Evolutionary conservation across 1,284 basidiomycete genomes (phyloP).

Genomic region (Sphaerobolus stellatus): DNA sequence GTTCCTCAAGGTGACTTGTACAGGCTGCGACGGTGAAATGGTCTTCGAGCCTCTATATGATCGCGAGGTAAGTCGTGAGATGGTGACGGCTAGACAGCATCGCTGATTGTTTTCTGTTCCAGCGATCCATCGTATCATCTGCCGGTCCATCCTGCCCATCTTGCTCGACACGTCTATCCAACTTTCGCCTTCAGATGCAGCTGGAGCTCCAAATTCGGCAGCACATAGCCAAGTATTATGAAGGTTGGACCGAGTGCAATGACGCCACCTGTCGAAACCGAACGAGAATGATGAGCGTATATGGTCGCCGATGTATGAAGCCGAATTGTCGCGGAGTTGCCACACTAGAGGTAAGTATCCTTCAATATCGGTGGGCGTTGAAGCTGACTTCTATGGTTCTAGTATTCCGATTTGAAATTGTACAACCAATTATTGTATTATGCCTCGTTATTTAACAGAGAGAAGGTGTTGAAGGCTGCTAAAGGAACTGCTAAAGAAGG

Average conservation of each 20-base stretch:
- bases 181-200: constrained; percentile 75
- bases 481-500: constrained; percentile 49
- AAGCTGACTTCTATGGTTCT: constrained; percentile 1
- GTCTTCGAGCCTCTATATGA: constrained; percentile 68
- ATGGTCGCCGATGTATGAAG: constrained; percentile 78
- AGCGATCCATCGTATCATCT: constrained; percentile 50
- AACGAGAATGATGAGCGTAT: constrained; percentile 91
- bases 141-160: constrained; percentile 57
- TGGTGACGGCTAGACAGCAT: background rate
- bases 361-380: background rate
- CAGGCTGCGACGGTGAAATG: constrained; percentile 62
- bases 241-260: constrained; percentile 86
- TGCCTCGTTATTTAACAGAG: constrained; percentile 70
- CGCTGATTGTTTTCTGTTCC: constrained; percentile 1
- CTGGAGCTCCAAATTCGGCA: constrained; percentile 83
- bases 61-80: constrained; percentile 49
- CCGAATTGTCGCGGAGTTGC: constrained; percentile 68
- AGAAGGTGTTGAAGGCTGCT: constrained; percentile 58
- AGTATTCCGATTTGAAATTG: constrained; percentile 83
- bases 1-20: constrained; percentile 73
- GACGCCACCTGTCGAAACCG: constrained; percentile 81
- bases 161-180: constrained; percentile 57
- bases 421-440: constrained; percentile 90
- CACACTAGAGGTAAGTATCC: constrained; percentile 65
- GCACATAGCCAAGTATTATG: constrained; percentile 82